Evolutionary conservation across 1,139 yeast genomes (phyloP).

Genomic region (Sugiyamaella novakii): DNA sequence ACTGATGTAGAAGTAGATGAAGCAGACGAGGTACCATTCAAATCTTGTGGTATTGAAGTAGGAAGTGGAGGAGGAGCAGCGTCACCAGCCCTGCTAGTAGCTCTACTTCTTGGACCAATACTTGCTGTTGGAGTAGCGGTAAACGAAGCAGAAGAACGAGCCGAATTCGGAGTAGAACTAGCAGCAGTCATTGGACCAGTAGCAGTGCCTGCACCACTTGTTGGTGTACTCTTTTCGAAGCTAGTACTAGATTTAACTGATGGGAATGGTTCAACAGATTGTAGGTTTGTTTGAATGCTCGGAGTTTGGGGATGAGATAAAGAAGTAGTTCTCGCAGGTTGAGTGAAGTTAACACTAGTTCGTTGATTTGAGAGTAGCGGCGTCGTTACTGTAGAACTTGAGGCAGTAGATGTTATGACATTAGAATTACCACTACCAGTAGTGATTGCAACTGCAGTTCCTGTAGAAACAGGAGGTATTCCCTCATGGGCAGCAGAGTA

Average conservation of each 20-base stretch:
- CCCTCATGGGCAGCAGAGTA: conserved; percentile 17
- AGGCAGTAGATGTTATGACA: conserved; percentile 6
- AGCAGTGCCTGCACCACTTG: conserved; percentile 10
- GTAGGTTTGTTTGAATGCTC: conserved; percentile 13
- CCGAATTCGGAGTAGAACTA: conserved; percentile 20
- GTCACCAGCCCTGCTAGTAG: conserved; percentile 35
- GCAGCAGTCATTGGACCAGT: conserved; percentile 3
- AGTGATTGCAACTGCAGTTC: conserved; percentile 3
- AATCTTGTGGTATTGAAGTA: conserved; percentile 17
- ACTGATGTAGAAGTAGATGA: conserved; percentile 19
- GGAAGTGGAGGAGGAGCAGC: conserved; percentile 24
- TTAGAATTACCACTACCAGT: not conserved
- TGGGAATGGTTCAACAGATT: conserved; percentile 16
- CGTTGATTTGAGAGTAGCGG: conserved; percentile 6
- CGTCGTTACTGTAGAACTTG: conserved; percentile 4
- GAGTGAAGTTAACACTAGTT: conserved; percentile 11
- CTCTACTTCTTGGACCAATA: conserved; percentile 28
- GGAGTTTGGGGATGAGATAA: conserved; percentile 17
- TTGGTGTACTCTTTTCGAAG: not conserved
- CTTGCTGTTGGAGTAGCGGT: conserved; percentile 22
- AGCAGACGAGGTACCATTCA: conserved; percentile 12
- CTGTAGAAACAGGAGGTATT: not conserved
- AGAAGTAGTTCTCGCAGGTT: conserved; percentile 5
- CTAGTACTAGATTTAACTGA: not conserved
- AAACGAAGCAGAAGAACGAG: conserved; percentile 25